Base-by-base conservation (phyloP, 164 flowering plant genomes). In the Berberis thunbergii region DNA sequence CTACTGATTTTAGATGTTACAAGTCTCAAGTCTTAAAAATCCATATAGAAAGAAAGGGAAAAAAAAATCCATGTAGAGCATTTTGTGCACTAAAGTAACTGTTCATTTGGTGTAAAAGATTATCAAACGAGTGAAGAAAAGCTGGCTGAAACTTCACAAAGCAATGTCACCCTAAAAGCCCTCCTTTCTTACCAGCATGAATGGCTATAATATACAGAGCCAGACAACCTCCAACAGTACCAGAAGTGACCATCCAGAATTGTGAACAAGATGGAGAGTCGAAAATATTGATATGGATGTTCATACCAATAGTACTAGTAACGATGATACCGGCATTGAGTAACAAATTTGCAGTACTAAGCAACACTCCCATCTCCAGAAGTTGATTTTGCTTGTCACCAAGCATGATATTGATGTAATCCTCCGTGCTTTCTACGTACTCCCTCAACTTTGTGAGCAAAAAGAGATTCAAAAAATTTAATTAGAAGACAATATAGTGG, bases 321-420 rank as follows among this genome's bases (percentile, higher is more conserved):
- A 75, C 76, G 40, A 74, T 76, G 60, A 73, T 77, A 42, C 72
- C 78, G 1, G 71, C 77, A 58, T 64, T 80, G 41, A 75, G 8
- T 10, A 80, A 54, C 59, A 80, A 61, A 59, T 64, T 77, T 50
- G 76, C 78, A 26, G 79, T 71, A 53, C 71, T 73, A 41, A 80
- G 76, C 71, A 75, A 67, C 50, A 80, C 83, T 63, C 81, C 83
- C 83, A 77, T 77, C 59, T 80, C 79, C 45, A 80, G 69, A 42
- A 80, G 76, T 59, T 80, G 83, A 66, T 80, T 80, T 71, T 80
- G 83, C 46, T 80, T 80, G 65, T 79, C 83, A 53, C 75, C 80
- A 73, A 79, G 54, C 80, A 77, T 77, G 12, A 80, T 80, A 61
- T 80, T 77, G 56, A 80, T 77, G 62, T 70, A 80, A 54, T 77